phyloP scores from a whole-genome alignment of 345 rosid species.

The Murraya paniculata region DNA sequence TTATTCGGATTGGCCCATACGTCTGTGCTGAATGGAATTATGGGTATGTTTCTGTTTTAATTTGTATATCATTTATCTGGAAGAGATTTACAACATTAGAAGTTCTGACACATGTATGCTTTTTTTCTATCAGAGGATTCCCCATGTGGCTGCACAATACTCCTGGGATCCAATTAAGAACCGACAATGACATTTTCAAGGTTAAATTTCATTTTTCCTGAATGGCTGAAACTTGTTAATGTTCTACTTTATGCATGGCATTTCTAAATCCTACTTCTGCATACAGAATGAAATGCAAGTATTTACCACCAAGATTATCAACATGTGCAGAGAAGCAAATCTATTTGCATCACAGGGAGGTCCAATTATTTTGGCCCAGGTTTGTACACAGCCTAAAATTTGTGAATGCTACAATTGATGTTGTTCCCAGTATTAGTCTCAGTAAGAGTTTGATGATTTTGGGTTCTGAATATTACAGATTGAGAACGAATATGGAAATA shows the following conservation, averaged over 20 bases:
- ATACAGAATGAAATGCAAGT: slow-evolving; percentile 29
- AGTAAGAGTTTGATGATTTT: background rate
- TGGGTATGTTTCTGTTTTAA: slow-evolving; percentile 30
- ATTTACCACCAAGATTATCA: slow-evolving; percentile 33
- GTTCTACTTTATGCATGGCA: background rate
- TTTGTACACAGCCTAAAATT: background rate
- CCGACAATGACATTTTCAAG: slow-evolving; percentile 26
- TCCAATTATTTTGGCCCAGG: slow-evolving; percentile 62
- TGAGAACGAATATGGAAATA: slow-evolving; percentile 30
- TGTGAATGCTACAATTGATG: too few relatives aligned
- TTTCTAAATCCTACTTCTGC: background rate
- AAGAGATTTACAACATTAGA: background rate
- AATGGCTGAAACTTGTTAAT: background rate
- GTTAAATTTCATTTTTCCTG: background rate
- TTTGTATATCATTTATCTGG: too few relatives aligned
- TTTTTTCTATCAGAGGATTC: slow-evolving; percentile 19
- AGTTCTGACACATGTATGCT: background rate
- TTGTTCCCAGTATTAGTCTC: too few relatives aligned
- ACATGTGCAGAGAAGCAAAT: slow-evolving; percentile 46
- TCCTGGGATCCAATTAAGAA: slow-evolving; percentile 19
- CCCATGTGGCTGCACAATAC: slow-evolving; percentile 33
- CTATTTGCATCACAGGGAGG: slow-evolving; percentile 68
- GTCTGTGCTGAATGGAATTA: slow-evolving; percentile 64
- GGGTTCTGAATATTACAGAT: slow-evolving; percentile 16
- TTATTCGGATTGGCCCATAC: slow-evolving; percentile 55